phyloP scores from a whole-genome alignment of 371 early-diverging fungal genomes.

The Apophysomyces variabilis region DNA sequence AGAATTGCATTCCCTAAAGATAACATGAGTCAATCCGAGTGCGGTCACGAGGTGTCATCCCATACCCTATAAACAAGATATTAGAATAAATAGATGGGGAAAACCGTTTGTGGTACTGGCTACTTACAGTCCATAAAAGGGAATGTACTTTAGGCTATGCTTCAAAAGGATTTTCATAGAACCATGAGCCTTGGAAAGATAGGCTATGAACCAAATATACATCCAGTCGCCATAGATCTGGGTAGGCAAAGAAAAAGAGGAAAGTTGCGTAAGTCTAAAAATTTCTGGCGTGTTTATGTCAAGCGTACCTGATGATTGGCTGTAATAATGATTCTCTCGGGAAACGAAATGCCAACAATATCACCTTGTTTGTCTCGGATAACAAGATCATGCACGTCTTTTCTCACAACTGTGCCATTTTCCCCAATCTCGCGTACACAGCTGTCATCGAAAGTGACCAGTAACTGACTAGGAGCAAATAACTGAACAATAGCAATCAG shows the following conservation, averaged over 20 bases:
- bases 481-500: conserved; percentile 64
- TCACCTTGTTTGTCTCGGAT: conserved; percentile 33
- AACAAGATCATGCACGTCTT: conserved; percentile 29
- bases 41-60: too few species aligned
- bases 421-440: conserved; percentile 20
- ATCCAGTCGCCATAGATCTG: conserved; percentile 91
- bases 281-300: not conserved
- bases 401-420: conserved; percentile 10
- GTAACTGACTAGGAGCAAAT: conserved; percentile 66
- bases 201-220: conserved; percentile 81
- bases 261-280: not conserved
- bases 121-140: conserved; percentile 82
- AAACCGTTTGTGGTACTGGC: not conserved
- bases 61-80: conserved; percentile 12
- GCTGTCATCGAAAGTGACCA: conserved; percentile 60
- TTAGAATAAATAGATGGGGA: not conserved
- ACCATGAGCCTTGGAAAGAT: conserved; percentile 72
- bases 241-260: not conserved
- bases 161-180: conserved; percentile 86
- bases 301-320: conserved; percentile 77
- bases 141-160: conserved; percentile 73
- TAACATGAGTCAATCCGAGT: too few species aligned
- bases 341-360: conserved; percentile 47
- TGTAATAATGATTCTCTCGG: conserved; percentile 60
- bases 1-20: conserved; percentile 82